These are phyloP conservation scores for Clathrus columnatus DNA, from an alignment of 768 basidiomycete species.

Conservation along the genomic window DNA sequence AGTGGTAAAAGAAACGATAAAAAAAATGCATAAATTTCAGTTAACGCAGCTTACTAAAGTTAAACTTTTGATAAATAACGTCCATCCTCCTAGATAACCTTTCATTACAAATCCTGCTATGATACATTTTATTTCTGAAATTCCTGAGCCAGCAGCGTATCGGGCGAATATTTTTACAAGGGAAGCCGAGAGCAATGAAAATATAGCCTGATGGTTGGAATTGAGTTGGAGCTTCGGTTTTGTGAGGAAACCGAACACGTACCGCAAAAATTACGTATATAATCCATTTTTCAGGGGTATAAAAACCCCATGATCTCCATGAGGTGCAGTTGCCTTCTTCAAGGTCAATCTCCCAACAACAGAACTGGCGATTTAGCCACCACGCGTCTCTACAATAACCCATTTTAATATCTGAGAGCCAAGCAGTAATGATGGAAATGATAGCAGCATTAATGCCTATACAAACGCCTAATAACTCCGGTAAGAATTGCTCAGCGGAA, in stretches of 20 bases:
- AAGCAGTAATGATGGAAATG: slow-evolving; percentile 91
- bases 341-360: slow-evolving; percentile 94
- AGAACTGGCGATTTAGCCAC: slow-evolving; percentile 98
- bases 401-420: slow-evolving; percentile 97
- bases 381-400: slow-evolving; percentile 95
- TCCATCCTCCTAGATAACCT: slow-evolving; percentile 83
- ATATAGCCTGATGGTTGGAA: slow-evolving; percentile 44
- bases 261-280: slow-evolving; percentile 89
- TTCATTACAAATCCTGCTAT: slow-evolving; percentile 96
- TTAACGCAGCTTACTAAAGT: slow-evolving; percentile 57
- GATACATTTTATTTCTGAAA: slow-evolving; percentile 98
- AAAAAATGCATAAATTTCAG: background rate
- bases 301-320: slow-evolving; percentile 85
- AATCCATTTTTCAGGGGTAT: slow-evolving; percentile 65
- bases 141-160: slow-evolving; percentile 96
- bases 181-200: slow-evolving; percentile 82
- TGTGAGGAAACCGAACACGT: slow-evolving; percentile 24
- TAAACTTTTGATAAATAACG: slow-evolving; percentile 88
- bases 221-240: background rate
- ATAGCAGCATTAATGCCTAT: slow-evolving; percentile 94
- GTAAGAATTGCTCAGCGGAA: slow-evolving; percentile 3
- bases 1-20: slow-evolving; percentile 9
- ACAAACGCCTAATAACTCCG: slow-evolving; percentile 51
- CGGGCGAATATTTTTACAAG: slow-evolving; percentile 83
- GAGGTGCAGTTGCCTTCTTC: slow-evolving; percentile 77